phyloP scores from a whole-genome alignment of 1,139 yeast species.

The Sporopachydermia cereana region DNA sequence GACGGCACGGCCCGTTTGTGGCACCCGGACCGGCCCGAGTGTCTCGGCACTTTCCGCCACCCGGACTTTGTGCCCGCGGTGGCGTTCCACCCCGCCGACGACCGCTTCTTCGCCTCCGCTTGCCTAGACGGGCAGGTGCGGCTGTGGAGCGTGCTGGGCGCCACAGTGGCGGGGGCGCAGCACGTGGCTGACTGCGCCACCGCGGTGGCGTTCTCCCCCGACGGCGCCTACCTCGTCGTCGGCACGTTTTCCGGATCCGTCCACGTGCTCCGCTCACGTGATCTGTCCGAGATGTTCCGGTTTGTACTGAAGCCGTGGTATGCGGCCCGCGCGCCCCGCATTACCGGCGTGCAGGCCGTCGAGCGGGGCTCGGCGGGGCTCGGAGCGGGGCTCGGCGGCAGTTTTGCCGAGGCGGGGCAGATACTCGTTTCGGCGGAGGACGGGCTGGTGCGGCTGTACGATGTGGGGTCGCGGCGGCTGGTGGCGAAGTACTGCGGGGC shows the following conservation, averaged over 20 bases:
- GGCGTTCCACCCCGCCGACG: constrained; percentile 77
- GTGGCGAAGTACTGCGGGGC: constrained; percentile 67
- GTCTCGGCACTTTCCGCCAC: constrained; percentile 58
- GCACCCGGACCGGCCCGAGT: constrained; percentile 62
- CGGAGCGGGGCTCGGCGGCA: neutral
- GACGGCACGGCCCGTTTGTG: constrained; percentile 76
- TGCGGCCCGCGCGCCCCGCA: neutral
- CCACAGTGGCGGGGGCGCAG: constrained; percentile 37
- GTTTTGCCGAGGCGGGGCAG: constrained; percentile 11
- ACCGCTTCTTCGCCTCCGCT: constrained; percentile 76
- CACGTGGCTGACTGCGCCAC: constrained; percentile 43
- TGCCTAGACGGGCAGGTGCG: constrained; percentile 71
- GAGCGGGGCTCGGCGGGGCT: neutral
- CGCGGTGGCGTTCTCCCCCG: constrained; percentile 59
- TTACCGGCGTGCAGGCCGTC: neutral
- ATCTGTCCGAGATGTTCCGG: constrained; percentile 19
- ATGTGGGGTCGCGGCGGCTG: constrained; percentile 42
- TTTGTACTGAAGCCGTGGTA: neutral
- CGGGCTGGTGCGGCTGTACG: constrained; percentile 60
- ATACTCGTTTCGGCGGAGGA: constrained; percentile 54
- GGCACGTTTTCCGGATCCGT: constrained; percentile 80
- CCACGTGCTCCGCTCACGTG: constrained; percentile 51
- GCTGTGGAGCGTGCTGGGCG: constrained; percentile 78
- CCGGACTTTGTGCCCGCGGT: constrained; percentile 78
- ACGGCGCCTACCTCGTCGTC: constrained; percentile 51